Evolutionary conservation across 2,329 filamentous ascomycete species (phyloP).

Genomic region (Botrytis tulipae): DNA sequence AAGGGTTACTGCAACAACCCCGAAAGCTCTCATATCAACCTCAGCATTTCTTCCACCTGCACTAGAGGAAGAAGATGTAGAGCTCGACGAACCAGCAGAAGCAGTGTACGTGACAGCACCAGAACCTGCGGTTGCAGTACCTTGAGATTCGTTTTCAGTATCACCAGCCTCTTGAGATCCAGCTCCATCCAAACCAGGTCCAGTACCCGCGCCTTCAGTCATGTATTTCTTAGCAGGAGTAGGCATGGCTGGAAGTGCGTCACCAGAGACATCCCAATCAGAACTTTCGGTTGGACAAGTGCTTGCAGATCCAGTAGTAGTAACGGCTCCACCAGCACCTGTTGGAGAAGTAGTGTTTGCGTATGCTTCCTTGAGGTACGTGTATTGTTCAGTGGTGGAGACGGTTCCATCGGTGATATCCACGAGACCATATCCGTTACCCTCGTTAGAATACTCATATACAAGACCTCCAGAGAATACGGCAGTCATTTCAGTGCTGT

Average conservation of each 20-base stretch:
- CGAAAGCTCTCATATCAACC: slow-evolving; percentile 8
- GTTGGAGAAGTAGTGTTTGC: slow-evolving; percentile 45
- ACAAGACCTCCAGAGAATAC: slow-evolving; percentile 95
- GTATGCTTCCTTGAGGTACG: slow-evolving; percentile 47
- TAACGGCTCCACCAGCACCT: slow-evolving; percentile 52
- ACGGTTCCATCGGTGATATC: slow-evolving; percentile 40
- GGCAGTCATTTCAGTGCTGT: slow-evolving; percentile 75
- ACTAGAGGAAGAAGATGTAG: neutral
- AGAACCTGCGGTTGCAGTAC: slow-evolving; percentile 32
- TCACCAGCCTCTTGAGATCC: slow-evolving; percentile 36
- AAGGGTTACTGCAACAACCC: neutral
- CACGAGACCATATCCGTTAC: slow-evolving; percentile 66
- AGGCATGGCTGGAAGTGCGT: slow-evolving; percentile 49
- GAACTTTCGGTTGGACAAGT: slow-evolving; percentile 46
- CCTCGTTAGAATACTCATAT: slow-evolving; percentile 88
- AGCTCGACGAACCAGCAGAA: slow-evolving; percentile 14
- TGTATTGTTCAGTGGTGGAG: slow-evolving; percentile 47
- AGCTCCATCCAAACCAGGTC: slow-evolving; percentile 41
- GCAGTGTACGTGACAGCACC: slow-evolving; percentile 30
- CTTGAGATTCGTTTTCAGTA: slow-evolving; percentile 32
- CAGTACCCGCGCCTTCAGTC: slow-evolving; percentile 49
- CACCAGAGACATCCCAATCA: slow-evolving; percentile 48
- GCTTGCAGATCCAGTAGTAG: slow-evolving; percentile 35
- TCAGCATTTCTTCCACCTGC: slow-evolving; percentile 11
- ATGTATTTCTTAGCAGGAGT: slow-evolving; percentile 44